These are phyloP conservation scores for Phytopythium vexans DNA, from an alignment of 352 stramenopile genomes.

Conservation along the genomic window DNA sequence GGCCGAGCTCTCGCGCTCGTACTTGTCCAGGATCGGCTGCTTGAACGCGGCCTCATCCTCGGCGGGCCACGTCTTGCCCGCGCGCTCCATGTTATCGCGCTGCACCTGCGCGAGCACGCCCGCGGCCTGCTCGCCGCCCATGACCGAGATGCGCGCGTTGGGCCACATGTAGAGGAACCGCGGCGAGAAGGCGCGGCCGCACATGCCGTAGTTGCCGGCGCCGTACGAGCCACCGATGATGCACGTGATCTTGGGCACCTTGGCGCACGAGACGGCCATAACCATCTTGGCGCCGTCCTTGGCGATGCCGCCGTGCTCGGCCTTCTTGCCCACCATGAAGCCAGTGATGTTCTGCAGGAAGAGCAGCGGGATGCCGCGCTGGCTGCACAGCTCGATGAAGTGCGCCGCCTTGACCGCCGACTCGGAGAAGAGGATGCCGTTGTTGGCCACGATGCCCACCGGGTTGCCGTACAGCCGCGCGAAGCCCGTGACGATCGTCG, in stretches of 20 bases:
- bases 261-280: slow-evolving; percentile 91
- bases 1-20: slow-evolving; percentile 91
- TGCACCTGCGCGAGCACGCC: slow-evolving; percentile 96
- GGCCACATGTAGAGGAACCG: slow-evolving; percentile 99
- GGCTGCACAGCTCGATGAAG: slow-evolving; percentile 98
- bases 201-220: slow-evolving; percentile 98
- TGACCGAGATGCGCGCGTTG: slow-evolving; percentile 95
- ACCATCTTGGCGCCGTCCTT: slow-evolving; percentile 97
- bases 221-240: slow-evolving; percentile 97
- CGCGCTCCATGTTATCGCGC: slow-evolving; percentile 83
- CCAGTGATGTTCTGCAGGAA: slow-evolving; percentile 99
- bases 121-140: slow-evolving; percentile 97
- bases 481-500: slow-evolving; percentile 97
- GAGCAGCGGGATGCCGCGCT: slow-evolving; percentile 94
- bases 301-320: slow-evolving; percentile 96
- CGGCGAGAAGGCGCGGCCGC: slow-evolving; percentile 94
- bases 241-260: slow-evolving; percentile 97
- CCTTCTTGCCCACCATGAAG: slow-evolving; percentile 97
- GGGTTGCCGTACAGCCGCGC: slow-evolving; percentile 93
- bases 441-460: slow-evolving; percentile 98
- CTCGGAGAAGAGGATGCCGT: slow-evolving; percentile 96
- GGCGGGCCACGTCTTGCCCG: slow-evolving; percentile 54
- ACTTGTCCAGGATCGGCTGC: slow-evolving; percentile 95
- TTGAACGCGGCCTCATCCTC: slow-evolving; percentile 94
- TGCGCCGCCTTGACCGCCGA: slow-evolving; percentile 93